Base-by-base conservation (phyloP, 2,329 filamentous ascomycete genomes). In the Ascochyta koolunga region DNA sequence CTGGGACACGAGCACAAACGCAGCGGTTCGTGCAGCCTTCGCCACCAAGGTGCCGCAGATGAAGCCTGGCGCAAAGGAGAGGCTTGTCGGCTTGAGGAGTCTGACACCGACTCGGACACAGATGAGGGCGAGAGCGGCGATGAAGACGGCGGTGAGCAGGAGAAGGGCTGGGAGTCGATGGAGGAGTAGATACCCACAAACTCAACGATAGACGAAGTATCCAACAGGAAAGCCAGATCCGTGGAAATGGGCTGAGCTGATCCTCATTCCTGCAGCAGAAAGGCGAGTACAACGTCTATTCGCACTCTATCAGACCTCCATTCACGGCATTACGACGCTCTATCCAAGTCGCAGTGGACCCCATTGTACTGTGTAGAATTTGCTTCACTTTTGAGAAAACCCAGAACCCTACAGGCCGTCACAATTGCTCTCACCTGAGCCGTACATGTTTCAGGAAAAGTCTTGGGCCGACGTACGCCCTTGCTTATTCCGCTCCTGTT, bases 1-100 rank as follows among this genome's bases (percentile, higher is more conserved):
- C 47, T 99, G 95, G 95, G 93, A 98, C 76, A 97, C 95, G 19
- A 88, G 91, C 74, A 99, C 95, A 52, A 99, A 99, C 73, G 86
- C 85, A 13, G 89, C 89, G 22, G 91, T 99, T 27, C 86, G 95
- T 54, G 84, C 89, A 59, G 88, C 89, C 1, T 99, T 99, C 78
- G 91, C 89, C 31, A 85, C 80, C 67, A 87, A 86, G 53, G 82
- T 93, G 52, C 71, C 85, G 31, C 78, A 81, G 58, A 77, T 81
- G 6, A 85, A 85, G 42, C 86, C 81, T 15, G 84, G 86, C 40
- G 85, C 87, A 21, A 79, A 83, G 71, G 93, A 99, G 76, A 85
- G 90, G 52, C 79, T 95, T 41, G 85, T 98, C 5, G 89, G 88
- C 1, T 81, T 96, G 41, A 84, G 31, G 83, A 87, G 39, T 78